A percentile compares a stretch with the other conserved stretches of the same genome.
These are phyloP conservation scores for Urtica urens DNA, from an alignment of 306 rosid genomes.

Conservation along the genomic window DNA sequence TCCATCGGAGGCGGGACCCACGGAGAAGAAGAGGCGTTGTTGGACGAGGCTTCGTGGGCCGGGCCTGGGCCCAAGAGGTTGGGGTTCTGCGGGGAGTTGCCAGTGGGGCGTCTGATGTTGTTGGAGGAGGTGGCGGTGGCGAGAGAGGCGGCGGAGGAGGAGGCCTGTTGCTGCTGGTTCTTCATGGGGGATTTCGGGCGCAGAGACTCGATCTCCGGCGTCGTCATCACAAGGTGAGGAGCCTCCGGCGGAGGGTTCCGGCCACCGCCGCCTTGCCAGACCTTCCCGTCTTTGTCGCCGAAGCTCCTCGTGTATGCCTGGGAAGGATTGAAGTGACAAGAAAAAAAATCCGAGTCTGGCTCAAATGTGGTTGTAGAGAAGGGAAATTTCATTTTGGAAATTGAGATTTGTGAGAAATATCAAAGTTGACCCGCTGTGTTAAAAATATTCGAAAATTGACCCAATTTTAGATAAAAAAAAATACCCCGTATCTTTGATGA, in stretches of 20 bases:
- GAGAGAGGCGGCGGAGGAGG: conserved; percentile 56
- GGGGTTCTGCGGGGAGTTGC: conserved; percentile 69
- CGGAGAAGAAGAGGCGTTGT: conserved; percentile 51
- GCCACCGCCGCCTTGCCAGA: conserved; percentile 99
- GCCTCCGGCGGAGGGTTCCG: conserved; percentile 96
- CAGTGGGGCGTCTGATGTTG: conserved; percentile 61
- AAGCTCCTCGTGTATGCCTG: conserved; percentile 78
- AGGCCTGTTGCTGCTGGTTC: conserved; percentile 94
- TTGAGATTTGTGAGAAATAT: no score
- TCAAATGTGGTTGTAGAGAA: conserved; percentile 8
- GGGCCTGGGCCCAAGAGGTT: conserved; percentile 14
- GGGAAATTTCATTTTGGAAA: no score
- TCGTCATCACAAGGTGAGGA: conserved; percentile 88
- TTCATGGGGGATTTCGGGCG: conserved; percentile 99
- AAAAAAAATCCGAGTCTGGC: conserved; percentile 17
- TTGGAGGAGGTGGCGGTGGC: conserved; percentile 41
- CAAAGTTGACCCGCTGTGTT: no score
- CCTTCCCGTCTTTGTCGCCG: conserved; percentile 90
- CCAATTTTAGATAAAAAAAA: no score
- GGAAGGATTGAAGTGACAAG: conserved; percentile 12
- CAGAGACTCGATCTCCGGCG: conserved; percentile 85
- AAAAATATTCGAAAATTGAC: no score
- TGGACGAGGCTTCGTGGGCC: conserved; percentile 60
- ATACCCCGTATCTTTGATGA: no score
- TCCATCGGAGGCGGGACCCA: conserved; percentile 70